phyloP scores from a whole-genome alignment of 139 green algal species.

The Astrephomene gubernaculifera region DNA sequence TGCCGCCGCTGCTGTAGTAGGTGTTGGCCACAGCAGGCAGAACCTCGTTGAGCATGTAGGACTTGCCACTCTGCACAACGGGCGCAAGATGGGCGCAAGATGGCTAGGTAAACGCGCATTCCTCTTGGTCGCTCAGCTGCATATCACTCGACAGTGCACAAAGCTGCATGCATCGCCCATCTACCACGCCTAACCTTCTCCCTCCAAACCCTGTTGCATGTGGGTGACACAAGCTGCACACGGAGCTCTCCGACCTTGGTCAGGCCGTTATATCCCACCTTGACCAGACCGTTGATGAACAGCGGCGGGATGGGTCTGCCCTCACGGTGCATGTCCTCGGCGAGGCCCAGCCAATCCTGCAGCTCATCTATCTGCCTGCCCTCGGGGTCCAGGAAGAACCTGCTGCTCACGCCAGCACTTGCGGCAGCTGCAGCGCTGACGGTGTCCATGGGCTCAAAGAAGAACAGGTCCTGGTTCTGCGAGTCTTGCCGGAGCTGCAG shows the following conservation, averaged over 20 bases:
- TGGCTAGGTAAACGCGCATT: background rate
- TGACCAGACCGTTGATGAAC: conserved; percentile 26
- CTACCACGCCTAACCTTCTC: background rate
- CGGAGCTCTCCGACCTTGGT: background rate
- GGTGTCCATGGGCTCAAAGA: background rate
- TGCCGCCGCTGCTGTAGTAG: background rate
- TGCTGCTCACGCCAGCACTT: background rate
- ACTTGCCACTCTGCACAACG: conserved; percentile 28
- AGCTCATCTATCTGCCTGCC: background rate
- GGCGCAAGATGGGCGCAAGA: background rate
- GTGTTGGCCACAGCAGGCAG: conserved; percentile 25
- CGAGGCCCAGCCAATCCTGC: background rate
- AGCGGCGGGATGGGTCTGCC: background rate
- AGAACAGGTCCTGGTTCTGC: conserved; percentile 6
- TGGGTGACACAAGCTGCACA: background rate
- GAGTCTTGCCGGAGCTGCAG: conserved; percentile 8
- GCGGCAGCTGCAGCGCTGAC: background rate
- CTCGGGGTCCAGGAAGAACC: conserved; percentile 32
- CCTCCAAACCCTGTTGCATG: background rate
- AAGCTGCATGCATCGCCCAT: background rate
- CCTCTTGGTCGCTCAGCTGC: background rate
- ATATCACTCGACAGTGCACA: background rate
- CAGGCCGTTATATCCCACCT: conserved; percentile 11
- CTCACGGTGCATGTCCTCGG: background rate
- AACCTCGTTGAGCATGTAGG: conserved; percentile 29